These are phyloP conservation scores for Pythium myriotylum DNA, from an alignment of 352 stramenopile species.

Conservation along the genomic window DNA sequence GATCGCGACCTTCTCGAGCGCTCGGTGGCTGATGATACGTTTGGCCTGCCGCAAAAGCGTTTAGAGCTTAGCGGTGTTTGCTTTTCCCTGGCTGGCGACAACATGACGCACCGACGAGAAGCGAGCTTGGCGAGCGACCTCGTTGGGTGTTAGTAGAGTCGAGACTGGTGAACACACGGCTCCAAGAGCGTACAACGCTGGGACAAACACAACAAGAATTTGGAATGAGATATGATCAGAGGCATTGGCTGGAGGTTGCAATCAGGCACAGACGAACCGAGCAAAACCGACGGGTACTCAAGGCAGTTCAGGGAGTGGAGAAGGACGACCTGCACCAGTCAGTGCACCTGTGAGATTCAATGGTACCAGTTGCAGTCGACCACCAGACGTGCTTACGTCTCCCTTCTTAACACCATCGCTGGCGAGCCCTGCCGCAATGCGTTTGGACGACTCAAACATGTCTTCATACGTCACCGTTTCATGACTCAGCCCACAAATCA, in stretches of 20 bases:
- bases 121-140: conserved; percentile 57
- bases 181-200: conserved; percentile 52
- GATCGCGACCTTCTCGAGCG: conserved; percentile 45
- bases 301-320: conserved; percentile 77
- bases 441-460: conserved; percentile 37
- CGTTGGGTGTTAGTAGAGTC: conserved; percentile 48
- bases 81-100: too few species aligned
- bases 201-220: too few species aligned
- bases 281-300: conserved; percentile 56
- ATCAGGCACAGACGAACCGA: conserved; percentile 52
- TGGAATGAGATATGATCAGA: background rate
- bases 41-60: too few species aligned
- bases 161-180: conserved; percentile 60
- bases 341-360: too few species aligned
- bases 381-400: conserved; percentile 33
- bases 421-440: conserved; percentile 49
- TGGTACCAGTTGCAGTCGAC: too few species aligned
- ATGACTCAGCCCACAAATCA: conserved; percentile 62
- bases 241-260: too few species aligned
- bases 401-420: conserved; percentile 53
- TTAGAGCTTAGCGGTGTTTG: too few species aligned
- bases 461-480: conserved; percentile 50
- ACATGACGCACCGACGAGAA: too few species aligned
- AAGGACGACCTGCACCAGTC: conserved; percentile 60
- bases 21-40: conserved; percentile 61